These are phyloP conservation scores for Nakaseomyces glabratus DNA, from an alignment of 1,139 yeast genomes.

Conservation along the genomic window DNA sequence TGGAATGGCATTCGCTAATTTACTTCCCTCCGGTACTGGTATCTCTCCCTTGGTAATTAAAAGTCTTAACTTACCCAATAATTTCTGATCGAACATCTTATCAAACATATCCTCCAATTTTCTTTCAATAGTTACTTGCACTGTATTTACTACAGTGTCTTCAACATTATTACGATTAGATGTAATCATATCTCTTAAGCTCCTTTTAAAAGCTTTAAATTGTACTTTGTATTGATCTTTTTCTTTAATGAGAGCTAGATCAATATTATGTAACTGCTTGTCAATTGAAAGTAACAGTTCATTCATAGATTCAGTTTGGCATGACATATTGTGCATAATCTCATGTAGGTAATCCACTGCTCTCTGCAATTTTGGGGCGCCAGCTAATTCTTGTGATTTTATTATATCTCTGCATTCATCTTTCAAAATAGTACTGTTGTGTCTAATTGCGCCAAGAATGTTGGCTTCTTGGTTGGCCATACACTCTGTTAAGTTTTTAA, in stretches of 20 bases:
- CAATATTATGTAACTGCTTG: background rate
- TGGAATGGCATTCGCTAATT: background rate
- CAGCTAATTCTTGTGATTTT: too few species aligned
- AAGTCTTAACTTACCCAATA: background rate
- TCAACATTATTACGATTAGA: too few species aligned
- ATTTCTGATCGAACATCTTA: background rate
- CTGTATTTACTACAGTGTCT: background rate
- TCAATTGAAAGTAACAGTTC: background rate
- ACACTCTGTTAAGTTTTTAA: too few species aligned
- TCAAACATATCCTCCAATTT: background rate
- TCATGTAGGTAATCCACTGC: conserved; percentile 4
- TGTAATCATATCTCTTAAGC: too few species aligned
- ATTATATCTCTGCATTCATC: too few species aligned
- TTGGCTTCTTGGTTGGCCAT: too few species aligned
- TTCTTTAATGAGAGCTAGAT: background rate
- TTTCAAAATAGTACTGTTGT: too few species aligned
- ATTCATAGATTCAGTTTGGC: background rate
- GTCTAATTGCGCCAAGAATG: too few species aligned
- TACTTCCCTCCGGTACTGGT: background rate
- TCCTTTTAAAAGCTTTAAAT: background rate
- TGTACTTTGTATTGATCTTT: background rate
- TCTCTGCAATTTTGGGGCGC: too few species aligned
- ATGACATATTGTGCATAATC: background rate
- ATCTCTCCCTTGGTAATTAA: background rate
- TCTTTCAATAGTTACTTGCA: background rate